These are phyloP conservation scores for Symbiodinium natans DNA, from an alignment of 73 alveolate species.

Conservation along the genomic window DNA sequence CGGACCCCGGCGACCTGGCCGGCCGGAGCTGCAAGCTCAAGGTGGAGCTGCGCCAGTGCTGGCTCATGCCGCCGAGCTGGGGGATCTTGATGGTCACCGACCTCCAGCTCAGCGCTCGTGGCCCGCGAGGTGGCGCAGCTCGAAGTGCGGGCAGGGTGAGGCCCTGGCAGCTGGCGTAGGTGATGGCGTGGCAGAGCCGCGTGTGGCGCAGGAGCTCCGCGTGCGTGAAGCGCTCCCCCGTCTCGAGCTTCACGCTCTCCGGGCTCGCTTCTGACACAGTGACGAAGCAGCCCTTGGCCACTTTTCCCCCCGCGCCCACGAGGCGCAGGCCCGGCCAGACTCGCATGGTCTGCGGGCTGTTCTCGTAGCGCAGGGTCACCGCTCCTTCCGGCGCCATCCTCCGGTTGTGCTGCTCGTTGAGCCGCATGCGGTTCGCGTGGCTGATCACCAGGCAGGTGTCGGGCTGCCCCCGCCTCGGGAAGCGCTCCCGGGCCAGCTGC, in stretches of 20 bases:
- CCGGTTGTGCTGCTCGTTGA: not conserved
- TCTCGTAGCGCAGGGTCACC: not conserved
- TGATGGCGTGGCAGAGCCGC: not conserved
- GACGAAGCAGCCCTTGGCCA: not conserved
- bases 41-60: no score
- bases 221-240: not conserved
- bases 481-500: no score
- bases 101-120: not conserved
- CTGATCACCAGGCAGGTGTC: not conserved
- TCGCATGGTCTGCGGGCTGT: not conserved
- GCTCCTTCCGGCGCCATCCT: not conserved
- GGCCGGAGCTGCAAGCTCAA: no score
- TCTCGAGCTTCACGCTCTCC: not conserved
- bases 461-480: not conserved
- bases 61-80: no score
- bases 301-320: not conserved
- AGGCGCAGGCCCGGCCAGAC: not conserved
- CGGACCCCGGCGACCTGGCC: no score
- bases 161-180: constrained; percentile 2
- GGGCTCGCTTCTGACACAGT: not conserved
- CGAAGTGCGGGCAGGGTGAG: not conserved
- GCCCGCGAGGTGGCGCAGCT: not conserved
- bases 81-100: no score
- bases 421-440: not conserved
- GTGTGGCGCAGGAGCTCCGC: not conserved